Evolutionary conservation across 106 monocot species (phyloP).

Genomic region (Dioscorea alata): DNA sequence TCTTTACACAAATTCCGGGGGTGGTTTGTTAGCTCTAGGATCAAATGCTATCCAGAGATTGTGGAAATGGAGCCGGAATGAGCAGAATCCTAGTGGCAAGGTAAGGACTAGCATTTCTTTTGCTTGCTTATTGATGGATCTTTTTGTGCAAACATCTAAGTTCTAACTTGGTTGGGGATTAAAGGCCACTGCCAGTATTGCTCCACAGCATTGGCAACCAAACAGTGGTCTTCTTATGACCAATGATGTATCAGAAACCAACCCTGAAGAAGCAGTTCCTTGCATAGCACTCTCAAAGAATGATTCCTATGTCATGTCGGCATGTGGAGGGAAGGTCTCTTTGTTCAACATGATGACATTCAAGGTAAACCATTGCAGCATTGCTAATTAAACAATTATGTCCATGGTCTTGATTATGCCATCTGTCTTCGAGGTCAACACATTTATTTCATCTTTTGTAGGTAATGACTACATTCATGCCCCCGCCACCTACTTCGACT

Average conservation of each 20-base stretch:
- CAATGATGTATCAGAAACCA: slow-evolving; percentile 32
- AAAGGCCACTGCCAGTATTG: slow-evolving; percentile 59
- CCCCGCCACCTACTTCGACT: slow-evolving; percentile 55
- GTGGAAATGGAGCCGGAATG: slow-evolving; percentile 65
- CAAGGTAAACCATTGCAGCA: slow-evolving; percentile 26
- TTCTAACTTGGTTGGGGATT: slow-evolving; percentile 12
- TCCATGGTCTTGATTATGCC: not conserved
- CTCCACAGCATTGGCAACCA: slow-evolving; percentile 60
- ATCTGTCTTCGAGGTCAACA: too few relatives aligned
- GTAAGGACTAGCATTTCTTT: slow-evolving; percentile 13
- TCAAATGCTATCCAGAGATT: slow-evolving; percentile 54
- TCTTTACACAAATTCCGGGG: slow-evolving; percentile 54
- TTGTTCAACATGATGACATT: slow-evolving; percentile 83
- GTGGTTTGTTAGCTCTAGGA: slow-evolving; percentile 46
- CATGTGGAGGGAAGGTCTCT: slow-evolving; percentile 66
- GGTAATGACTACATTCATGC: slow-evolving; percentile 76
- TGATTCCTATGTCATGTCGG: slow-evolving; percentile 74
- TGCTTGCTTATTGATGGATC: too few relatives aligned
- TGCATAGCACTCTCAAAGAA: slow-evolving; percentile 77
- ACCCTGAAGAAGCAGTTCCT: slow-evolving; percentile 44
- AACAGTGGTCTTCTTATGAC: slow-evolving; percentile 58
- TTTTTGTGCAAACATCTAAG: too few relatives aligned
- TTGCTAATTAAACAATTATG: not conserved
- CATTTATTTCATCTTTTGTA: slow-evolving; percentile 12
- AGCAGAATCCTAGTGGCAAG: slow-evolving; percentile 61